Conservation (phyloP, 2,329 filamentous ascomycete species). For the Aureobasidium sp. region DNA sequence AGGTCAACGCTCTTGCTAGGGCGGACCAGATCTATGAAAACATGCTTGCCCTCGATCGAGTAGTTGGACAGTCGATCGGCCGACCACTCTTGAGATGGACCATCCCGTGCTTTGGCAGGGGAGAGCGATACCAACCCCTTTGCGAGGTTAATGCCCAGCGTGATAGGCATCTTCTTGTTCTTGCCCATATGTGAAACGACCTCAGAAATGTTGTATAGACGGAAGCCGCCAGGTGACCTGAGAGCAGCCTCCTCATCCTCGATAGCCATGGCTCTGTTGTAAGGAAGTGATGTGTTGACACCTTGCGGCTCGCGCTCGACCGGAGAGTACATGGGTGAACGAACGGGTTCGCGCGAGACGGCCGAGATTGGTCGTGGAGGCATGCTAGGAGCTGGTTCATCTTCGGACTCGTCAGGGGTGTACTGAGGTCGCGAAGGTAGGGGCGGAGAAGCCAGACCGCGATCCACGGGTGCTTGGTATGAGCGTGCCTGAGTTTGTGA, state of each 20-base stretch:
- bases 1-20: conserved; percentile 96
- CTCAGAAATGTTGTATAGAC: conserved; percentile 94
- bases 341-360: conserved; percentile 41
- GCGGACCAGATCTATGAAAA: conserved; percentile 86
- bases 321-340: conserved; percentile 33
- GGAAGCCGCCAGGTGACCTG: conserved; percentile 69
- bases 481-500: conserved; percentile 24
- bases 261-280: conserved; percentile 41
- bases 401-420: conserved; percentile 62
- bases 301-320: conserved; percentile 25
- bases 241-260: conserved; percentile 39
- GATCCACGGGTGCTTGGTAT: conserved; percentile 15
- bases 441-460: conserved; percentile 42
- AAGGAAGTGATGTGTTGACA: conserved; percentile 50
- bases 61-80: conserved; percentile 96
- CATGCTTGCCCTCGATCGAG: conserved; percentile 94
- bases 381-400: conserved; percentile 53
- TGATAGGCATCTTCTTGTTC: conserved; percentile 97
- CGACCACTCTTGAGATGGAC: conserved; percentile 83
- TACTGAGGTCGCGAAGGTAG: conserved; percentile 50
- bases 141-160: conserved; percentile 82
- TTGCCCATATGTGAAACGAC: conserved; percentile 97
- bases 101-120: conserved; percentile 75
- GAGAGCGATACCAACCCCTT: conserved; percentile 87
- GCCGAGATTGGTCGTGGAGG: conserved; percentile 57